Evolutionary conservation across 495 filamentous ascomycete genomes (phyloP), one percentile per base, ranked within the genome.

Genomic region (Friedmanniomyces simplex): DNA sequence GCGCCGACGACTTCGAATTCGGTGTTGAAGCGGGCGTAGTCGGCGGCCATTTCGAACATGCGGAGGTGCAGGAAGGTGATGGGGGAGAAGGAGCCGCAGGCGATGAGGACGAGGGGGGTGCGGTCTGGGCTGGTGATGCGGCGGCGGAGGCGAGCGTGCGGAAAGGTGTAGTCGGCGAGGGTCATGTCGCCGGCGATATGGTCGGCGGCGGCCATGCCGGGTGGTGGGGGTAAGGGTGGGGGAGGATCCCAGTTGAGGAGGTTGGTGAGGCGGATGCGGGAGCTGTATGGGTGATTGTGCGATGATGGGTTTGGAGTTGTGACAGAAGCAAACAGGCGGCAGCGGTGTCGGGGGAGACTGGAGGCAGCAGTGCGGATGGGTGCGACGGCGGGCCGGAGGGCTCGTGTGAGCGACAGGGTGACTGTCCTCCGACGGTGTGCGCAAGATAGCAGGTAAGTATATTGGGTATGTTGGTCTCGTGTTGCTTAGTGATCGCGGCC

Each of bases 31-130:
- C 82, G 81, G 61, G 82, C 83, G 70, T 85, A 88, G 74, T 91
- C 86, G 64, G 81, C 79, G 1, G 88, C 88, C 84, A 91, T 88
- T 63, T 94, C 90, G 66, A 95, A 95, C 89, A 96, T 91, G 67
- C 89, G 87, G 52, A 96, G 77, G 68, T 96, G 89, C 30, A 96
- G 80, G 70, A 84, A 89, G 26, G 88, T 95, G 62, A 86, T 82
- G 18, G 88, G 90, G 2, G 82, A 88, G 73, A 95, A 96, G 47
- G 87, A 91, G 39, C 91, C 91, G 70, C 91, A 96, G 36, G 89
- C 87, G 41, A 97, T 86, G 41, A 96, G 77, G 13, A 93, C 80
- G 39, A 63, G 58, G 26, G 61, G 64, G 21, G 61, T 66, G 52
- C 63, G 60, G 34, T 54, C 50, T 8, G 82, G 71, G 61, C 88